A percentile compares a stretch with the other conserved stretches of the same genome.
Conservation (phyloP, 345 rosid genomes). For the Xanthoceras sorbifolium region DNA sequence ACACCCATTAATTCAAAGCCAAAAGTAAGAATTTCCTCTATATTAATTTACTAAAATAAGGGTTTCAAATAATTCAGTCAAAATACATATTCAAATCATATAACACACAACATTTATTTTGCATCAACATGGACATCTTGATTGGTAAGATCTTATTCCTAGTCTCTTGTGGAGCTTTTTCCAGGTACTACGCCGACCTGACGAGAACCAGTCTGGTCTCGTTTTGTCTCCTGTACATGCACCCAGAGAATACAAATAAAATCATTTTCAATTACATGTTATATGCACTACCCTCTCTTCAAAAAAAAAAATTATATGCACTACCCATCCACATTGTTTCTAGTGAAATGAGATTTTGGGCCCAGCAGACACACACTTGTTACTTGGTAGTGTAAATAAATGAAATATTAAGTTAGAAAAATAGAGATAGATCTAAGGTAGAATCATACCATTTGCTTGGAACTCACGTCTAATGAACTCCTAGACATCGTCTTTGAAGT, state of each 20-base stretch:
- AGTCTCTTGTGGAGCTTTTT: background rate
- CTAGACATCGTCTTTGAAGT: slow-evolving; percentile 18
- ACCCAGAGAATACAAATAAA: background rate
- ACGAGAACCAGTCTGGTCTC: slow-evolving; percentile 12
- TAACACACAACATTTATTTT: no score
- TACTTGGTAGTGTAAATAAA: background rate
- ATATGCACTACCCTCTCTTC: no score
- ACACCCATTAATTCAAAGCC: no score
- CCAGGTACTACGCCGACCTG: background rate
- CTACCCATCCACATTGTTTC: background rate
- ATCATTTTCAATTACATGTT: no score
- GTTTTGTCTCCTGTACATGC: slow-evolving; percentile 15
- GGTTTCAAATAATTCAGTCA: no score
- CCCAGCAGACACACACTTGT: no score
- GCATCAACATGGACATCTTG: background rate
- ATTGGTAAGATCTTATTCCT: background rate
- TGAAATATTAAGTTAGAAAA: no score
- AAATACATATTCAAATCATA: no score
- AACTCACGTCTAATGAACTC: slow-evolving; percentile 24
- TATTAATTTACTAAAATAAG: no score
- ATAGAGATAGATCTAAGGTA: background rate
- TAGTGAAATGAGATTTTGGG: no score
- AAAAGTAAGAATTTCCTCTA: no score
- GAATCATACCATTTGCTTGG: slow-evolving; percentile 25
- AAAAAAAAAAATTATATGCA: no score